phyloP scores from a whole-genome alignment of 2,329 filamentous ascomycete species.

The Colletotrichum somersetense region DNA sequence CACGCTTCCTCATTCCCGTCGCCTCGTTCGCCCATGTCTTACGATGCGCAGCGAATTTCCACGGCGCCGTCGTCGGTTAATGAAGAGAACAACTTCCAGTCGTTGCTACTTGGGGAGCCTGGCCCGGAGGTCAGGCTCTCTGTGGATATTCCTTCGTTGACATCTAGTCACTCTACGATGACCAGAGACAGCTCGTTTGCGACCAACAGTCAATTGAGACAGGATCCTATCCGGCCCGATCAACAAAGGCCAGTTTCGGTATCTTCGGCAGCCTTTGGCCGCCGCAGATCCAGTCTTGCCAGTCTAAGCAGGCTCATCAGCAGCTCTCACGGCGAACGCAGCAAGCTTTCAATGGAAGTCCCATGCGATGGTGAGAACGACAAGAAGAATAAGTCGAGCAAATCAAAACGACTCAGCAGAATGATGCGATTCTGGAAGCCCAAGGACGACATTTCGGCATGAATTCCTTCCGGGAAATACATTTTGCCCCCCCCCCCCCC shows the following conservation, averaged over 20 bases:
- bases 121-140: slow-evolving; percentile 80
- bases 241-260: slow-evolving; percentile 71
- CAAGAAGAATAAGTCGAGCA: slow-evolving; percentile 71
- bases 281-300: slow-evolving; percentile 80
- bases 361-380: slow-evolving; percentile 67
- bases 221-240: slow-evolving; percentile 60
- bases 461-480: slow-evolving; percentile 11
- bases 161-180: slow-evolving; percentile 83
- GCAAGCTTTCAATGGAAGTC: slow-evolving; percentile 80
- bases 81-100: slow-evolving; percentile 79
- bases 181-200: slow-evolving; percentile 73
- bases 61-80: slow-evolving; percentile 81
- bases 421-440: slow-evolving; percentile 85
- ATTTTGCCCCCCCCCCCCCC: neutral
- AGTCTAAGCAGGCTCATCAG: slow-evolving; percentile 83
- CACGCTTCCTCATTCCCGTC: slow-evolving; percentile 77
- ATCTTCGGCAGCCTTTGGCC: slow-evolving; percentile 72
- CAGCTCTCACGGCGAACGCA: slow-evolving; percentile 79
- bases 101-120: slow-evolving; percentile 78
- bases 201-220: slow-evolving; percentile 61
- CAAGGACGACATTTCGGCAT: slow-evolving; percentile 58
- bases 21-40: slow-evolving; percentile 75
- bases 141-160: slow-evolving; percentile 78
- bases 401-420: slow-evolving; percentile 77
- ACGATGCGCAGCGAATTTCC: slow-evolving; percentile 79